Percentiles rank a stretch among this genome's conserved stretches.
Conservation (phyloP, 2,329 filamentous ascomycete genomes). For the Shiraia bambusicola region DNA sequence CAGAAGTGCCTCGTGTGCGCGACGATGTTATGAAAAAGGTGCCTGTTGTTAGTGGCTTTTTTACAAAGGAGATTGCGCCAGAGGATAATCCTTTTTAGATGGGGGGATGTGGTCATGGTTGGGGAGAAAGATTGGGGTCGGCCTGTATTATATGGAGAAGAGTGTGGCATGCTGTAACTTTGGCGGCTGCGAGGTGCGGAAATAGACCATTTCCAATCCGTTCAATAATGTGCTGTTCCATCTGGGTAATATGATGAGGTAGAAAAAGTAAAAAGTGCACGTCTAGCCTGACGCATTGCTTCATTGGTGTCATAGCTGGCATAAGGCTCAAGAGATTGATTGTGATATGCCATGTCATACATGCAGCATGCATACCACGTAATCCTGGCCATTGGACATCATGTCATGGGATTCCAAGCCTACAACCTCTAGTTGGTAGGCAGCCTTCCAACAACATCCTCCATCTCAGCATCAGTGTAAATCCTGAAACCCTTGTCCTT, state of each 20-base stretch:
- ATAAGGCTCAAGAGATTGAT: conserved; percentile 5
- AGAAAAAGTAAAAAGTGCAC: background rate
- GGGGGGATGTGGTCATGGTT: background rate
- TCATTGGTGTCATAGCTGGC: conserved; percentile 3
- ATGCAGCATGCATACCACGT: too few species aligned
- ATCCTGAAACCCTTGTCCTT: conserved; percentile 98
- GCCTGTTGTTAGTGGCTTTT: conserved; percentile 60
- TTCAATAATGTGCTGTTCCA: conserved; percentile 8
- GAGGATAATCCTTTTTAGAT: conserved; percentile 63
- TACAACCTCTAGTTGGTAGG: conserved; percentile 51
- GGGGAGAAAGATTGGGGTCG: conserved; percentile 22
- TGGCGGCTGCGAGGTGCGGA: conserved; percentile 22
- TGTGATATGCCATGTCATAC: conserved; percentile 1
- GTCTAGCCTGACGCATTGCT: conserved; percentile 4
- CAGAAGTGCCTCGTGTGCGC: conserved; percentile 63
- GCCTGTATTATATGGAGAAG: conserved; percentile 7
- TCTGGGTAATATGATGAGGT: background rate
- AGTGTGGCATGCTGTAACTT: conserved; percentile 28
- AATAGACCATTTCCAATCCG: conserved; percentile 33
- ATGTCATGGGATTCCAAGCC: background rate
- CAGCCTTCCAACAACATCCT: conserved; percentile 81
- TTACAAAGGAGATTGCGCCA: conserved; percentile 58
- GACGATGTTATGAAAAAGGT: conserved; percentile 64
- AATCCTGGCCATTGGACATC: background rate
- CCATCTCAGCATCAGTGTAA: conserved; percentile 98